phyloP scores from a whole-genome alignment of 2,329 filamentous ascomycete genomes.

The Microdochium bolleyi region DNA sequence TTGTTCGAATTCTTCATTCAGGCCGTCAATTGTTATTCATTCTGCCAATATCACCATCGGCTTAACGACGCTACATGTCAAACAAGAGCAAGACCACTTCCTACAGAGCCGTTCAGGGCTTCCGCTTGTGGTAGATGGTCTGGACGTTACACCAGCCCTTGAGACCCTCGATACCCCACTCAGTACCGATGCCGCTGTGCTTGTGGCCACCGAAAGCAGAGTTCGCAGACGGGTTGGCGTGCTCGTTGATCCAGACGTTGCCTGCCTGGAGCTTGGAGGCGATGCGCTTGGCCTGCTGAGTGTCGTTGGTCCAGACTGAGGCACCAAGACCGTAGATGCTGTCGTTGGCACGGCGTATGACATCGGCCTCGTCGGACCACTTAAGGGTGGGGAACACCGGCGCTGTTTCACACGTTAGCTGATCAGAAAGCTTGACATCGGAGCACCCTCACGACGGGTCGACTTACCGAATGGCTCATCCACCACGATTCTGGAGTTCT shows the following conservation, averaged over 20 bases:
- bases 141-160: constrained; percentile 7
- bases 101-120: neutral
- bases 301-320: constrained; percentile 45
- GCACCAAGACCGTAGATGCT: constrained; percentile 48
- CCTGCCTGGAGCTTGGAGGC: constrained; percentile 49
- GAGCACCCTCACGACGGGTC: neutral
- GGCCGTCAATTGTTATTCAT: no score
- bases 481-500: constrained; percentile 44
- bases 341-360: constrained; percentile 44
- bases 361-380: constrained; percentile 43
- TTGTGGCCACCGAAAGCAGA: constrained; percentile 35
- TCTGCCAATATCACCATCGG: no score
- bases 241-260: constrained; percentile 51
- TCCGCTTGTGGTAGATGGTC: neutral
- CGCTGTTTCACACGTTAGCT: neutral
- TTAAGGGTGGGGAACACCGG: constrained; percentile 37
- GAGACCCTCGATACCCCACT: constrained; percentile 6
- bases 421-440: neutral
- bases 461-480: constrained; percentile 40
- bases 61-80: neutral
- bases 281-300: constrained; percentile 33
- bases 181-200: constrained; percentile 23
- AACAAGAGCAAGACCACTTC: neutral
- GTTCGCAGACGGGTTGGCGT: constrained; percentile 24
- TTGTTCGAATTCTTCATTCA: no score